These are phyloP conservation scores for Moelleriella libera DNA, from an alignment of 2,329 filamentous ascomycete genomes.

Conservation along the genomic window DNA sequence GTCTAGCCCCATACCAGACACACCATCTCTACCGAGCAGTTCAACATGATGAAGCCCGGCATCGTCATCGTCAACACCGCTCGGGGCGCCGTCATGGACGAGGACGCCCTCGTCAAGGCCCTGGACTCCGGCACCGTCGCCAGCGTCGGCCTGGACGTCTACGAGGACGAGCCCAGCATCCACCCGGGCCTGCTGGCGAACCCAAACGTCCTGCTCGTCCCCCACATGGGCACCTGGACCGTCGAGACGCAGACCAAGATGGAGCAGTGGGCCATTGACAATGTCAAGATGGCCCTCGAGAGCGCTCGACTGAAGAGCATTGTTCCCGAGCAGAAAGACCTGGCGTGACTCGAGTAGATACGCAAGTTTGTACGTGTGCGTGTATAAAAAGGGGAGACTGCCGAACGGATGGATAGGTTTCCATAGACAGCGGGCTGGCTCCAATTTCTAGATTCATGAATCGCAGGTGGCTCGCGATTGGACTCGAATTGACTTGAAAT, in stretches of 20 bases:
- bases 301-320: slow-evolving; percentile 50
- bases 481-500: too few species aligned
- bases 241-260: slow-evolving; percentile 50
- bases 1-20: slow-evolving; percentile 49
- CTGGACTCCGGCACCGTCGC: slow-evolving; percentile 56
- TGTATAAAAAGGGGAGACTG: too few species aligned
- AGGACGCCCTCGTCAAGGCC: slow-evolving; percentile 62
- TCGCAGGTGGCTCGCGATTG: too few species aligned
- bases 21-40: slow-evolving; percentile 58
- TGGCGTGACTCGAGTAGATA: slow-evolving; percentile 6
- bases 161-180: slow-evolving; percentile 64
- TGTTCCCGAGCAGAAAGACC: slow-evolving; percentile 52
- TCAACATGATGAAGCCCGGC: slow-evolving; percentile 64
- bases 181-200: slow-evolving; percentile 61
- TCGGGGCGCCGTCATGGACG: slow-evolving; percentile 69
- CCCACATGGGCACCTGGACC: slow-evolving; percentile 80
- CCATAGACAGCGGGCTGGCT: too few species aligned
- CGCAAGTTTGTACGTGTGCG: too few species aligned
- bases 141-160: slow-evolving; percentile 66
- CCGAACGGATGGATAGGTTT: too few species aligned
- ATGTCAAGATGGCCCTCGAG: slow-evolving; percentile 49
- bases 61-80: slow-evolving; percentile 73
- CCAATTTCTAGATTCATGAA: too few species aligned
- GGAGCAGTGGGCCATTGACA: slow-evolving; percentile 64
- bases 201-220: slow-evolving; percentile 58